These are phyloP conservation scores for Cocos nucifera DNA, from an alignment of 176 grass and related monocot genomes.

Conservation along the genomic window DNA sequence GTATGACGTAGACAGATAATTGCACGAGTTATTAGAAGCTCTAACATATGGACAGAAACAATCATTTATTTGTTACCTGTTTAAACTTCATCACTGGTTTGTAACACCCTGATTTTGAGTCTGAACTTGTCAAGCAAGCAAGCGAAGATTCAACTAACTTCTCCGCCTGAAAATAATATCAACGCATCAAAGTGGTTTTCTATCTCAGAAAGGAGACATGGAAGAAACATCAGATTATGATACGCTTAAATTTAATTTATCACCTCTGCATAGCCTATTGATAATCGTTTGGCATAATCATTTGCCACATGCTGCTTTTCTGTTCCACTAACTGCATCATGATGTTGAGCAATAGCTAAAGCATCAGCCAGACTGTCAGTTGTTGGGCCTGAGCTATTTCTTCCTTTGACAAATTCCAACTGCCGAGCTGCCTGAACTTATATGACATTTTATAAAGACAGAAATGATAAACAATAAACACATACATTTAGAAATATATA, in stretches of 20 bases:
- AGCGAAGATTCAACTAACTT: slow-evolving; percentile 71
- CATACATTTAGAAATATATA: background rate
- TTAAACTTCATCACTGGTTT: slow-evolving; percentile 51
- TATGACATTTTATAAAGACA: background rate
- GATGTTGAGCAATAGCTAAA: slow-evolving; percentile 80
- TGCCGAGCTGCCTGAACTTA: slow-evolving; percentile 67
- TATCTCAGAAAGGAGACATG: background rate
- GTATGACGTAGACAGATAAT: no score
- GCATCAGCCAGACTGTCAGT: slow-evolving; percentile 77
- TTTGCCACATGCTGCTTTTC: slow-evolving; percentile 96
- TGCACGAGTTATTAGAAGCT: no score
- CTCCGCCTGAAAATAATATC: slow-evolving; percentile 47
- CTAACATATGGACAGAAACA: no score
- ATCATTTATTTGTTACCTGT: slow-evolving; percentile 32
- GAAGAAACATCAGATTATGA: no score
- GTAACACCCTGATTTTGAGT: slow-evolving; percentile 36
- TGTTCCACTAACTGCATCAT: slow-evolving; percentile 95
- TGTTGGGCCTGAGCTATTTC: slow-evolving; percentile 31
- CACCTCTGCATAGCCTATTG: slow-evolving; percentile 81
- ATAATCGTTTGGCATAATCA: slow-evolving; percentile 96
- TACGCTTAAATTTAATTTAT: background rate
- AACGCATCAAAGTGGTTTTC: background rate
- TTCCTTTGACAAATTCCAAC: slow-evolving; percentile 74
- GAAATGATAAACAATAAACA: background rate
- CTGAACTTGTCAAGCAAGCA: slow-evolving; percentile 64